Base-by-base conservation (phyloP, 352 stramenopile genomes). In the Pythium phragmiticola region DNA sequence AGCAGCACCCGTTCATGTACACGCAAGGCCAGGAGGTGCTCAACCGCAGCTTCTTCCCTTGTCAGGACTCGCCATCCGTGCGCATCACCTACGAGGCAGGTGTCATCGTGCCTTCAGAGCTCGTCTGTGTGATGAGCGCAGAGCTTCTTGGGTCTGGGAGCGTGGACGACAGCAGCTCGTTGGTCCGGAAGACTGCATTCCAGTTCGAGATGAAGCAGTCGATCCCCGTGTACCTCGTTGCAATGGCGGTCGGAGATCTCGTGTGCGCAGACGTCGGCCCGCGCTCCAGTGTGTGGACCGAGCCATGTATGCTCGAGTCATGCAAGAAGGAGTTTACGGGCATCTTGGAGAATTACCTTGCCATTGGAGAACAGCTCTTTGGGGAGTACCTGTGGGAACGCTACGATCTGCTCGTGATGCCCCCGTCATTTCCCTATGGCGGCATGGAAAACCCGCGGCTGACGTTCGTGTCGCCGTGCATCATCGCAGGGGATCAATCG, bases 401-500 rank as follows among this genome's bases (percentile, higher is more conserved):
- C 9, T 96, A 96, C 63, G 87, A 94, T 58, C 60, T 96, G 53
- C 57, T 96, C 43, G 77, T 91, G 37, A 90, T 96, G 84, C 87
- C 87, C 11, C 85, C 85, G 7, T 94, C 80, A n/a, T 97, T 97
- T 60, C 87, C 88, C 0, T 99, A 99, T 73, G 97, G 97, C 37
- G 97, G 97, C n/a, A 99, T 99, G 97, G 97, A 99, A 73, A 98
- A 98, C 74, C 92, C 92, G 9, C 82, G 88, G 33, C 77, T 97
- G 39, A 97, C 91, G 11, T 98, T 91, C 52, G 71, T 91, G 53
- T 93, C 87, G 26, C 87, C 84, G 37, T 88, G 76, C 19, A 80
- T 88, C 17, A 74, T 95, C 62, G 77, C 78, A n/a, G 84, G 87
- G 1, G 86, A 95, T 30, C 80, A 88, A 45, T 95, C 86, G 3